These are phyloP conservation scores for Colletotrichum tabaci DNA, from an alignment of 2,329 filamentous ascomycete genomes.

Conservation along the genomic window DNA sequence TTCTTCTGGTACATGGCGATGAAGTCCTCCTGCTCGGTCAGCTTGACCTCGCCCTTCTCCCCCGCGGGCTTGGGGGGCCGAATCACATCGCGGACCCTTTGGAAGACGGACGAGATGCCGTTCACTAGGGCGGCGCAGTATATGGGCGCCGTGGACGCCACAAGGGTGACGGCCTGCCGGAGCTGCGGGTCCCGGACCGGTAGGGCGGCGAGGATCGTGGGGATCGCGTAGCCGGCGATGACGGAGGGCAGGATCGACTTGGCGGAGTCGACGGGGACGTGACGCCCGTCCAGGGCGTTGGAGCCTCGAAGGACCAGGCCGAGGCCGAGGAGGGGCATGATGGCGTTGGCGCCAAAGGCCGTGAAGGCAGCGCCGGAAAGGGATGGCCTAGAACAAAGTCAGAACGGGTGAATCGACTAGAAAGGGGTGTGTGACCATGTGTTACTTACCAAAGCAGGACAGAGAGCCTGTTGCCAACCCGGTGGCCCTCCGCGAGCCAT, in stretches of 20 bases:
- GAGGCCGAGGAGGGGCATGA: conserved; percentile 8
- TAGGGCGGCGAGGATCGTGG: neutral
- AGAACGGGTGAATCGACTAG: neutral
- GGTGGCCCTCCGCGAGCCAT: conserved; percentile 17
- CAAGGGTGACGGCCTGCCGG: neutral
- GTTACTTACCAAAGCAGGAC: neutral
- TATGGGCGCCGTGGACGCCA: neutral
- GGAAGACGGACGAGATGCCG: conserved; percentile 1
- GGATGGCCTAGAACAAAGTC: neutral
- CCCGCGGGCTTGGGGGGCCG: neutral
- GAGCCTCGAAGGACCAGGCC: neutral
- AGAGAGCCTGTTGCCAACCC: conserved; percentile 9
- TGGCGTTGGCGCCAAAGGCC: conserved; percentile 20
- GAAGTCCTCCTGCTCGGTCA: conserved; percentile 4
- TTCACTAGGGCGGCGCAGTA: neutral
- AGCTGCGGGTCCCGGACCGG: conserved; percentile 14
- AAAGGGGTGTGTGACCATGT: too few species aligned
- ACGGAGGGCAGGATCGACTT: conserved; percentile 13
- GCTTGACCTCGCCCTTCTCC: neutral
- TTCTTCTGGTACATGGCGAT: conserved; percentile 16
- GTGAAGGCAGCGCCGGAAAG: conserved; percentile 3
- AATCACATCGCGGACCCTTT: neutral
- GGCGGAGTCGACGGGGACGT: conserved; percentile 13
- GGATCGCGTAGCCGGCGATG: conserved; percentile 17
- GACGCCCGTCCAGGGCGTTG: conserved; percentile 15